phyloP scores from a whole-genome alignment of 257 asterid genomes.

The Solanum ahanhuiri region DNA sequence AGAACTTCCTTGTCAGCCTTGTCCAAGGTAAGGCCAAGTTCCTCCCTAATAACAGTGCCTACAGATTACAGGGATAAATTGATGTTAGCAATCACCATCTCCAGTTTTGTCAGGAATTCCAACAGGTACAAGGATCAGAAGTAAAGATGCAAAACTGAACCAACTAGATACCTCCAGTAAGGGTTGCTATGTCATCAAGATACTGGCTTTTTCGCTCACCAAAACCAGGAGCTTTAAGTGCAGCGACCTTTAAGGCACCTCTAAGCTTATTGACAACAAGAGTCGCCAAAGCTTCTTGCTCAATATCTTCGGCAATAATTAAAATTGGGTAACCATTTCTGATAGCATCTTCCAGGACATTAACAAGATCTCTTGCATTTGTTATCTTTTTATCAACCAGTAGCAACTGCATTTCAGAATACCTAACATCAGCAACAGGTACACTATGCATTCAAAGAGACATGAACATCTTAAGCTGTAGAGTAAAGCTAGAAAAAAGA shows the following conservation, averaged over 20 bases:
- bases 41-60: constrained; percentile 97
- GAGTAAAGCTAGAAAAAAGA: neutral
- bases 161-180: constrained; percentile 72
- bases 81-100: neutral
- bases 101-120: neutral
- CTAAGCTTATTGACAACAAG: constrained; percentile 92
- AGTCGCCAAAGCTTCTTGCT: constrained; percentile 98
- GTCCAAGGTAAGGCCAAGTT: constrained; percentile 75
- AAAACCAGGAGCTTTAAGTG: constrained; percentile 98
- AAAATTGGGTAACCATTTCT: constrained; percentile 77
- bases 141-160: neutral
- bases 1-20: constrained; percentile 81
- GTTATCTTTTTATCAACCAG: constrained; percentile 94
- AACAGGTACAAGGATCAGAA: neutral
- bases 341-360: constrained; percentile 79
- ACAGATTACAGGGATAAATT: constrained; percentile 2
- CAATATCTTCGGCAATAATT: constrained; percentile 93
- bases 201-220: constrained; percentile 95
- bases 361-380: constrained; percentile 83
- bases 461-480: neutral
- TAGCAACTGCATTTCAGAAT: constrained; percentile 40
- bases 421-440: neutral
- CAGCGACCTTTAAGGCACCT: constrained; percentile 89
- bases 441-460: neutral
- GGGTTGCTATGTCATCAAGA: constrained; percentile 90